These are phyloP conservation scores for Pseudogymnoascus sp. DNA, from an alignment of 2,329 filamentous ascomycete genomes.

Conservation along the genomic window DNA sequence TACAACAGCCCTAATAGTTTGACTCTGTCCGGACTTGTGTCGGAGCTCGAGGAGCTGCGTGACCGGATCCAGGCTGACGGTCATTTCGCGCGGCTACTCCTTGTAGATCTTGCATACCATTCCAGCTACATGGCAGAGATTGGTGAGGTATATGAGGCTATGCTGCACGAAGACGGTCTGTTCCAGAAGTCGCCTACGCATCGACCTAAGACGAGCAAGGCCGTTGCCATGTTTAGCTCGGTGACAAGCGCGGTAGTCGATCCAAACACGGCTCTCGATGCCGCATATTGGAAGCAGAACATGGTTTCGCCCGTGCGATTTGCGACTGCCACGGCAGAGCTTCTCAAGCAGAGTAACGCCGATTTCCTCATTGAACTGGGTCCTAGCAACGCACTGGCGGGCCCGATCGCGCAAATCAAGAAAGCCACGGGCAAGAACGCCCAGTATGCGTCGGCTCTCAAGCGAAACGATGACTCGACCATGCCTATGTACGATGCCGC, in stretches of 20 bases:
- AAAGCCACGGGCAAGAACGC: not conserved
- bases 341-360: conserved; percentile 12
- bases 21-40: conserved; percentile 21
- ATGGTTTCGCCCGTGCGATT: conserved; percentile 38
- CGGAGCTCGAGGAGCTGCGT: conserved; percentile 12
- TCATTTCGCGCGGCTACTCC: conserved; percentile 17
- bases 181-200: not conserved
- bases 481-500: conserved; percentile 12
- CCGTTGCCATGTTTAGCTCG: not conserved
- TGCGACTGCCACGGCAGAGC: conserved; percentile 15
- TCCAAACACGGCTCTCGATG: conserved; percentile 5
- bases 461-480: conserved; percentile 13
- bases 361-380: conserved; percentile 17
- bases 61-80: conserved; percentile 14
- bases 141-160: conserved; percentile 20
- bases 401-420: conserved; percentile 27
- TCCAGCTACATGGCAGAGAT: conserved; percentile 30
- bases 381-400: conserved; percentile 31
- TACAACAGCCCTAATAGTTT: conserved; percentile 24
- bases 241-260: conserved; percentile 17
- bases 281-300: conserved; percentile 40
- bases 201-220: not conserved
- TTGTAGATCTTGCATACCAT: conserved; percentile 24
- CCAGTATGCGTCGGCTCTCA: conserved; percentile 13
- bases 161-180: not conserved